These are phyloP conservation scores for Yamadazyma tumulicola DNA, from an alignment of 805 yeast species.

Conservation along the genomic window DNA sequence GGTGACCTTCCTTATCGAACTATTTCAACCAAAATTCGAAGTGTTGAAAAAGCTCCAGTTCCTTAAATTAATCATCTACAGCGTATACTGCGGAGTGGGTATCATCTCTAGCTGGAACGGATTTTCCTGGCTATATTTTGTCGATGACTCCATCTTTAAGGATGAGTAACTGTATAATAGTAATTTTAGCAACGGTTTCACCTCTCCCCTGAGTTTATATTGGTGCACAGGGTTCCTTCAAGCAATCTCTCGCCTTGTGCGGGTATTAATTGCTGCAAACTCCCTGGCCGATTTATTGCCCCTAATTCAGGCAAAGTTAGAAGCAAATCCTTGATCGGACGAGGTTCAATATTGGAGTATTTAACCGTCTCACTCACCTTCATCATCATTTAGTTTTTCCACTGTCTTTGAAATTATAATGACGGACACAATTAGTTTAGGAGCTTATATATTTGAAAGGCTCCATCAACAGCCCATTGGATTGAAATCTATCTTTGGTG, in stretches of 20 bases:
- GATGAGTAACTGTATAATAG: slow-evolving; percentile 4
- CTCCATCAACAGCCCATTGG: slow-evolving; percentile 57
- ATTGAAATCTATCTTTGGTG: slow-evolving; percentile 70
- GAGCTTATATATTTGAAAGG: slow-evolving; percentile 76
- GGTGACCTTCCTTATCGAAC: slow-evolving; percentile 41
- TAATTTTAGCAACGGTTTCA: no score
- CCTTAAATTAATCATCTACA: slow-evolving; percentile 72
- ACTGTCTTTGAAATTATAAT: no score
- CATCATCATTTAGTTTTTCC: no score
- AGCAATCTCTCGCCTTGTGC: no score
- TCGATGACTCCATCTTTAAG: slow-evolving; percentile 58
- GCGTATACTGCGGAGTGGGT: slow-evolving; percentile 85
- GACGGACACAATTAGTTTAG: slow-evolving; percentile 52
- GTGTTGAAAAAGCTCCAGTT: slow-evolving; percentile 64
- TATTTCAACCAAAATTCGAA: slow-evolving; percentile 53
- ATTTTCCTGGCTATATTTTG: slow-evolving; percentile 81
- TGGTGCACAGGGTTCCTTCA: no score
- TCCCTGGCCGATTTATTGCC: no score
- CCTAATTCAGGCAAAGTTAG: no score
- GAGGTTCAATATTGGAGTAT: no score
- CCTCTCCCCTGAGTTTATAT: no score
- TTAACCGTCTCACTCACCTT: no score
- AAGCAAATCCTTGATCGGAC: no score
- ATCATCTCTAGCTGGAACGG: slow-evolving; percentile 85
- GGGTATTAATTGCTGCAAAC: no score